Evolutionary conservation across 192 early-diverging fungal genomes (phyloP), one percentile per base, ranked within the genome.

Genomic region (Gigaspora rosea): DNA sequence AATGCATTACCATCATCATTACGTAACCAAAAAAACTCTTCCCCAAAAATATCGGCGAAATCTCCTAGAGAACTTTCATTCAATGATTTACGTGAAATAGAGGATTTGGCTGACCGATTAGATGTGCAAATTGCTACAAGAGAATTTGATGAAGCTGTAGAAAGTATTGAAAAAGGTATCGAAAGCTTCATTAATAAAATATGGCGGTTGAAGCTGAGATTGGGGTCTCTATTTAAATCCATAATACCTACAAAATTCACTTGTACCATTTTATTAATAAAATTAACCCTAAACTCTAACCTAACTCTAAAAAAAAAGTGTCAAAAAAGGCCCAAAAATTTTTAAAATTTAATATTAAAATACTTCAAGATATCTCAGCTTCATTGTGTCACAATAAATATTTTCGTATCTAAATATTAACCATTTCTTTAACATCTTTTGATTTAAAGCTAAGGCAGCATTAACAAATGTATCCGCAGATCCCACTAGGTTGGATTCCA

Each of bases 51-150:
- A 0, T 32, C 13, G 35, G 33, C 18, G 50, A 50, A 8, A 76
- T 77, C 78, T 2, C 59, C 65, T 18, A 77, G 70, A 46, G 75
- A 79, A 18, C 58, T 79, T 16, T 79, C 70, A 50, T 74, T 79
- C 32, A 64, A 71, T 13, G 83, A 88, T 71, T 69, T 79, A 32
- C 82, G 83, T n/a, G 92, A 90, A 90, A 70, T 95, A 16, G 86
- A 85, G 59, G 92, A 95, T 71, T 87, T 96, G 62, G 86, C 92
- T 8, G 95, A 98, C 81, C 91, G 94, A 63, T 81, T 99, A 59
- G 97, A 98, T 69, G 95, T 99, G 9, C 81, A 92, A 36, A 96
- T 99, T 86, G 96, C 96, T 0, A 89, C 94, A 41, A 84, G 96
- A 50, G 95, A 97, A 76, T 97, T 97, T 82, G 91, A 94, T 50